A percentile compares a stretch with the other conserved stretches of the same genome.
These are phyloP conservation scores for Auxenochlorella pyrenoidosa DNA, from an alignment of 139 green algal genomes.

Conservation along the genomic window DNA sequence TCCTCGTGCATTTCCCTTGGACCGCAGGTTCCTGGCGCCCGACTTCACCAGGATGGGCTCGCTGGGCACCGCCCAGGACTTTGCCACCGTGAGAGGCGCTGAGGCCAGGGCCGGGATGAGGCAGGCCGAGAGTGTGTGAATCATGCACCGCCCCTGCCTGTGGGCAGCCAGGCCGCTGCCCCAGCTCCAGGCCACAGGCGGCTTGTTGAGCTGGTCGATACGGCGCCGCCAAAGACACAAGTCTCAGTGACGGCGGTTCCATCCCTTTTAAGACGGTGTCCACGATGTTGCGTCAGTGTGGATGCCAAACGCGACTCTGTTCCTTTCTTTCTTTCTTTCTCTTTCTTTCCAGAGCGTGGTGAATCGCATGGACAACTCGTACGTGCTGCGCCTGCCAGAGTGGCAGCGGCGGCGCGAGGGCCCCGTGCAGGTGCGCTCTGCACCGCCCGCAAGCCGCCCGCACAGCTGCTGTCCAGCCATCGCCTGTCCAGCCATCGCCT, in stretches of 20 bases:
- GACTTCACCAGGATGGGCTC: conserved; percentile 43
- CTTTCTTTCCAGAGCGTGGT: conserved; percentile 36
- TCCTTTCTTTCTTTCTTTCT: no score
- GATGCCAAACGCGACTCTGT: background rate
- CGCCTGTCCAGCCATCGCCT: no score
- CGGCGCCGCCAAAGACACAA: no score
- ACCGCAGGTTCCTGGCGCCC: conserved; percentile 5
- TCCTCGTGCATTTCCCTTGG: background rate
- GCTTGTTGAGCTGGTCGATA: no score
- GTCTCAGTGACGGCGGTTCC: no score
- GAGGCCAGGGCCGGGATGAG: no score
- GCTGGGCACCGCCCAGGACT: conserved; percentile 30
- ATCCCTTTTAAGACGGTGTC: no score
- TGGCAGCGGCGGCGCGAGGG: conserved; percentile 14
- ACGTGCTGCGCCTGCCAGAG: conserved; percentile 27
- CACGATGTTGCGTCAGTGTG: background rate
- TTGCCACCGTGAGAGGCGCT: background rate
- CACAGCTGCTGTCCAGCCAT: background rate
- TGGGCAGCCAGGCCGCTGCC: no score
- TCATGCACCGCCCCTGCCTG: background rate
- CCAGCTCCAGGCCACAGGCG: no score
- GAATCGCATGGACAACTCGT: conserved; percentile 41
- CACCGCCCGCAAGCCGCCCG: background rate
- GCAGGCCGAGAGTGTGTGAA: no score
- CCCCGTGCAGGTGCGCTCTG: conserved; percentile 16